phyloP scores from a whole-genome alignment of 768 basidiomycete species.

The Kwoniella pini region DNA sequence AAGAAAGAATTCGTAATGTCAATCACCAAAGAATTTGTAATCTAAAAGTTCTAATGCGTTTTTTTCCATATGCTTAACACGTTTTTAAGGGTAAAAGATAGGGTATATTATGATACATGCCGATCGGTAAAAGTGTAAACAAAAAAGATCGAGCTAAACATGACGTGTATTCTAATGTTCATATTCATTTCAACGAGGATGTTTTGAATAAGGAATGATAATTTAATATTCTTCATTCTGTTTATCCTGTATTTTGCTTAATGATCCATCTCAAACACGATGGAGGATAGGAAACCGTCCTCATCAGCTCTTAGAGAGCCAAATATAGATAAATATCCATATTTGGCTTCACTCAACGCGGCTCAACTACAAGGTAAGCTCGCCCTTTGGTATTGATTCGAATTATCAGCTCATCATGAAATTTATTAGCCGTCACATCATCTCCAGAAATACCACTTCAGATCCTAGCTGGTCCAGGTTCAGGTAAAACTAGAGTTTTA shows the following conservation, averaged over 20 bases:
- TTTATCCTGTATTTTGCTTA: no score
- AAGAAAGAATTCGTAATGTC: neutral
- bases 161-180: constrained; percentile 1
- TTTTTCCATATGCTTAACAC: neutral
- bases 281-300: neutral
- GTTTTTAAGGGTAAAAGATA: neutral
- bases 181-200: neutral
- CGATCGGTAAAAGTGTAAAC: constrained; percentile 7
- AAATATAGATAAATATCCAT: constrained; percentile 23
- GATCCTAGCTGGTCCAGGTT: constrained; percentile 78
- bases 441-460: constrained; percentile 67
- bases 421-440: constrained; percentile 65
- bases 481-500: constrained; percentile 61
- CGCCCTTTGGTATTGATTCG: no score
- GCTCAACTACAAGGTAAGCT: constrained; percentile 43
- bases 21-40: neutral
- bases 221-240: neutral
- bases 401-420: constrained; percentile 1
- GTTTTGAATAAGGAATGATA: neutral
- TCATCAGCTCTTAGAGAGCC: neutral
- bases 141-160: neutral
- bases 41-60: neutral
- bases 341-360: constrained; percentile 37
- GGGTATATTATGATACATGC: neutral
- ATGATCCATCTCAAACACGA: neutral